Percentiles rank a stretch among this genome's conserved stretches.
Conservation (phyloP, 192 early-diverging fungal genomes). For the Backusella circina region DNA sequence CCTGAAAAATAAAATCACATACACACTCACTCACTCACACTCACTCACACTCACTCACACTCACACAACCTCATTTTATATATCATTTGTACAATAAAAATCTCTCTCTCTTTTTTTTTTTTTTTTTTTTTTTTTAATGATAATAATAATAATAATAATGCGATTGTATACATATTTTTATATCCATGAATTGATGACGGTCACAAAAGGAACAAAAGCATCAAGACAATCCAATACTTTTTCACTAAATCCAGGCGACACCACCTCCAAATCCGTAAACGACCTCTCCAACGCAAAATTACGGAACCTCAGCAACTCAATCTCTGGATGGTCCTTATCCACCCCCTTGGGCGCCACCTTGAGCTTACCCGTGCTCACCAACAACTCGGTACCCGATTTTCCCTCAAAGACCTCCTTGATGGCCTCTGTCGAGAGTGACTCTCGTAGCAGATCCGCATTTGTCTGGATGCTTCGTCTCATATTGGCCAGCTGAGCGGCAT, state of each 20-base stretch:
- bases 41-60: too few species aligned
- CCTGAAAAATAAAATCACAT: background rate
- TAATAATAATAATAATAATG: background rate
- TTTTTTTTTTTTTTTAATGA: background rate
- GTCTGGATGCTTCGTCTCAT: slow-evolving; percentile 42
- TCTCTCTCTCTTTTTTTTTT: background rate
- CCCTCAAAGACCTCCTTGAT: slow-evolving; percentile 40
- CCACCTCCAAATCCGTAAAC: slow-evolving; percentile 50
- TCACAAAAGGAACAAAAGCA: slow-evolving; percentile 47
- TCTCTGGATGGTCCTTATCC: slow-evolving; percentile 50
- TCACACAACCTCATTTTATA: too few species aligned
- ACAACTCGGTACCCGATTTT: slow-evolving; percentile 28
- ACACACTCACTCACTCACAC: too few species aligned
- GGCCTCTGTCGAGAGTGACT: slow-evolving; percentile 35
- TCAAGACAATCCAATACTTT: slow-evolving; percentile 41
- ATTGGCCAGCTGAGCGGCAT: slow-evolving; percentile 21
- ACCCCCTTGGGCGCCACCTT: slow-evolving; percentile 56
- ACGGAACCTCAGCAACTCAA: slow-evolving; percentile 50
- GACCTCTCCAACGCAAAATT: slow-evolving; percentile 44
- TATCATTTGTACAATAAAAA: background rate
- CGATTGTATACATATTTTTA: background rate
- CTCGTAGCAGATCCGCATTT: slow-evolving; percentile 35
- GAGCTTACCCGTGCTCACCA: slow-evolving; percentile 33
- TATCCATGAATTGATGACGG: slow-evolving; percentile 52
- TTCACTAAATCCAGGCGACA: slow-evolving; percentile 47